These are phyloP conservation scores for Emericellopsis terricola DNA, from an alignment of 495 filamentous ascomycete species.

Conservation along the genomic window DNA sequence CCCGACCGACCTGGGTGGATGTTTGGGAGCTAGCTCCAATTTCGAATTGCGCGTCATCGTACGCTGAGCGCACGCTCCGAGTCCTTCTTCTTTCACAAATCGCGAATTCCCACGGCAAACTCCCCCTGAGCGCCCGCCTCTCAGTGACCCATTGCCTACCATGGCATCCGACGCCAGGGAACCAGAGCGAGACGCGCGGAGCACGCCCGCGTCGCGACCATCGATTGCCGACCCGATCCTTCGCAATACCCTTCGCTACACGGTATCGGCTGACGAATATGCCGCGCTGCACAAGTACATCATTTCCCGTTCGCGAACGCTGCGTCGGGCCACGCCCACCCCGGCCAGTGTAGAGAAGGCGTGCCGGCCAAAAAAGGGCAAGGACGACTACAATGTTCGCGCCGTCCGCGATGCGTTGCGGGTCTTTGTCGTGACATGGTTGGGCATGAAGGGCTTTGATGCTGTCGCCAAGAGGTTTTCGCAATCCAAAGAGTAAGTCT, in stretches of 20 bases:
- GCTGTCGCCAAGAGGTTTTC: constrained; percentile 29
- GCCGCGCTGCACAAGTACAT: constrained; percentile 62
- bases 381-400: constrained; percentile 59
- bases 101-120: too few species aligned
- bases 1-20: too few species aligned
- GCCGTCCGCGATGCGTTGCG: constrained; percentile 62
- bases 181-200: too few species aligned
- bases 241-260: constrained; percentile 68
- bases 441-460: constrained; percentile 52
- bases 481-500: constrained; percentile 23
- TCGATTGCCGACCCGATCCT: constrained; percentile 46
- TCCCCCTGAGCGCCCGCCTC: too few species aligned
- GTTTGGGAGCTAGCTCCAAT: too few species aligned
- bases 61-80: too few species aligned
- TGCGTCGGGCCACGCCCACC: constrained; percentile 42
- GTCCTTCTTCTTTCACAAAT: too few species aligned
- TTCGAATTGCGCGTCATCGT: too few species aligned
- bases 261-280: constrained; percentile 72
- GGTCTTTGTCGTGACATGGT: constrained; percentile 53
- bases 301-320: constrained; percentile 42
- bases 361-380: constrained; percentile 14
- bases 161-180: too few species aligned
- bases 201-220: too few species aligned
- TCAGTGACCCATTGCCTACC: too few species aligned
- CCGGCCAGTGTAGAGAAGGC: constrained; percentile 28